A percentile compares a stretch with the other conserved stretches of the same genome.
Conservation (phyloP, 768 basidiomycete species). For the Rhodotorula diobovata region DNA sequence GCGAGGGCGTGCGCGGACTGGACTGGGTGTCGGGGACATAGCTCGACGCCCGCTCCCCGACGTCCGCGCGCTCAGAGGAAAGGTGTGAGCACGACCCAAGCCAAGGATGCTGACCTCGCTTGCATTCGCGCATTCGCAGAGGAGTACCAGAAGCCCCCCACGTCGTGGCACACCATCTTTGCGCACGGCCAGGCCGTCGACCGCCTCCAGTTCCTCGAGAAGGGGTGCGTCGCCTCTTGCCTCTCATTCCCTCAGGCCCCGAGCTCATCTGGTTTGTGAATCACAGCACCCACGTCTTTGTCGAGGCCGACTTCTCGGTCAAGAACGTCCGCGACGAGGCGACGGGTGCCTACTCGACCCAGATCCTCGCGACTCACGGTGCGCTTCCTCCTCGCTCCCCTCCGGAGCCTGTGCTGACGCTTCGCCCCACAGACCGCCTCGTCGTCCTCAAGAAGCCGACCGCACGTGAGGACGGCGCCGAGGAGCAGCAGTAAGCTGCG, state of each 20-base stretch:
- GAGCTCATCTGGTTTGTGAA: neutral
- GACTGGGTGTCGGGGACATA: too few relatives aligned
- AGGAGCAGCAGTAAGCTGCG: slow-evolving; percentile 10
- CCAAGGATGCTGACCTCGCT: neutral
- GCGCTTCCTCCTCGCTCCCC: neutral
- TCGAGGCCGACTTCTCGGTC: slow-evolving; percentile 61
- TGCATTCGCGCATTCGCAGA: slow-evolving; percentile 41
- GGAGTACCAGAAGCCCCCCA: slow-evolving; percentile 55
- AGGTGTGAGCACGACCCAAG: too few relatives aligned
- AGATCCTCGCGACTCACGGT: slow-evolving; percentile 29
- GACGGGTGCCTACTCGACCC: slow-evolving; percentile 21
- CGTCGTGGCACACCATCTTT: slow-evolving; percentile 72
- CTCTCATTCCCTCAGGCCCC: too few relatives aligned
- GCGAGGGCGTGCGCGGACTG: too few relatives aligned
- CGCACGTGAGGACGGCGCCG: slow-evolving; percentile 7
- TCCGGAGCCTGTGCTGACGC: too few relatives aligned
- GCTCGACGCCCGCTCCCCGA: too few relatives aligned
- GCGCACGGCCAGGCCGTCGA: slow-evolving; percentile 69
- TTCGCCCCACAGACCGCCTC: slow-evolving; percentile 8
- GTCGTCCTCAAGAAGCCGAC: slow-evolving; percentile 22
- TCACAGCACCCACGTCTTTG: slow-evolving; percentile 60
- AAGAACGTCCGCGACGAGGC: slow-evolving; percentile 26
- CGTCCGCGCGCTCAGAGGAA: too few relatives aligned
- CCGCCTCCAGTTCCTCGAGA: slow-evolving; percentile 62
- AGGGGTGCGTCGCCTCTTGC: slow-evolving; percentile 52